Evolutionary conservation across 2,329 filamentous ascomycete species (phyloP).

Genomic region (Arachnomyces sp.): DNA sequence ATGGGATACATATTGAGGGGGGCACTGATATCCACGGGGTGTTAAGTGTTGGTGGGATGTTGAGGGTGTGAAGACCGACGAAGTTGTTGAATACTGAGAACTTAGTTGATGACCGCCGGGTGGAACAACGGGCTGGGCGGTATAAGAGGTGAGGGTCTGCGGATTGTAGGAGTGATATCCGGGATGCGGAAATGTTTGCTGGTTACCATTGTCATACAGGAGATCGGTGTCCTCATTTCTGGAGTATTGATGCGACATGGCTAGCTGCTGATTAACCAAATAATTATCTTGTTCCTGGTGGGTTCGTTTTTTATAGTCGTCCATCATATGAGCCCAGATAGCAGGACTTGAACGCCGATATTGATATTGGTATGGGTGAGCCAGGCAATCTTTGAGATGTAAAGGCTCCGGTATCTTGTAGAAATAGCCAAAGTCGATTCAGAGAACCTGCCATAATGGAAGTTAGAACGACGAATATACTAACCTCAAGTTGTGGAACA

Average conservation of each 20-base stretch:
- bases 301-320: conserved; percentile 31
- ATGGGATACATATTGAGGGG: conserved; percentile 25
- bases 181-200: conserved; percentile 20
- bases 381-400: too few species aligned
- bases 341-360: too few species aligned
- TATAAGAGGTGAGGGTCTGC: conserved; percentile 30
- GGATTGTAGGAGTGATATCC: conserved; percentile 31
- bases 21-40: conserved; percentile 24
- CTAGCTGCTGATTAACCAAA: conserved; percentile 20
- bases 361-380: too few species aligned
- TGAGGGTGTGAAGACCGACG: conserved; percentile 24
- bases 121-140: conserved; percentile 24
- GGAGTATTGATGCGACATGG: conserved; percentile 22
- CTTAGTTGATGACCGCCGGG: conserved; percentile 24
- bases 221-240: conserved; percentile 19
- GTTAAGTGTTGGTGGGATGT: conserved; percentile 23
- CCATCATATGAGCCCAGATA: conserved; percentile 24
- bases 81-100: conserved; percentile 24
- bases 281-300: conserved; percentile 30
- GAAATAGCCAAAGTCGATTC: too few species aligned
- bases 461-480: too few species aligned
- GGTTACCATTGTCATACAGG: conserved; percentile 16
- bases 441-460: too few species aligned
- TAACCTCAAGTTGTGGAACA: too few species aligned
- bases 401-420: too few species aligned